A percentile compares a stretch with the other conserved stretches of the same genome.
Conservation (phyloP, 208 protist genomes). For the Entamoeba invadens region DNA sequence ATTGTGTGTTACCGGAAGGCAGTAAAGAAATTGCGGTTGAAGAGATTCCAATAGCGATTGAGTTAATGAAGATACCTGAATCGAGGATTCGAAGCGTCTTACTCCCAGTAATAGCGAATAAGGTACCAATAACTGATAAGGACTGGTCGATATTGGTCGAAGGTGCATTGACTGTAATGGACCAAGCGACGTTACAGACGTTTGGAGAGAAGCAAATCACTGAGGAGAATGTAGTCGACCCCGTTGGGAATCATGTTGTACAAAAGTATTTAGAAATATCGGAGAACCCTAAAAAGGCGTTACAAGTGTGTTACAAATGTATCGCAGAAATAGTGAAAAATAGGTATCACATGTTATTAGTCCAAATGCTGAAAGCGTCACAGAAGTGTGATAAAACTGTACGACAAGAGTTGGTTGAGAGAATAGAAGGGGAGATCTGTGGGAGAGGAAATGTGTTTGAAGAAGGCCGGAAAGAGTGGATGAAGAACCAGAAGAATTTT, state of each 20-base stretch:
- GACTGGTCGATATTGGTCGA: not conserved
- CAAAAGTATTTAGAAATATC: not conserved
- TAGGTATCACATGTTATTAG: not conserved
- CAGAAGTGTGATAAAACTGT: not conserved
- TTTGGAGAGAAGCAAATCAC: not conserved
- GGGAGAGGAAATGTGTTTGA: not conserved
- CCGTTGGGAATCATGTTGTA: not conserved
- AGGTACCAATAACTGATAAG: not conserved
- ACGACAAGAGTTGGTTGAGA: not conserved
- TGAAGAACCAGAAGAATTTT: not conserved
- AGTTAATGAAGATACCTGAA: not conserved
- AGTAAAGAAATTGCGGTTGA: not conserved
- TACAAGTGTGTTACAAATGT: not conserved
- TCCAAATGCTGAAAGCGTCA: not conserved
- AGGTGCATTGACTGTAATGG: not conserved
- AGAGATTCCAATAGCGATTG: not conserved
- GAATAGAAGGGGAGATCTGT: not conserved
- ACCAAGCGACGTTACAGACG: not conserved
- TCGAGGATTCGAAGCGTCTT: not conserved
- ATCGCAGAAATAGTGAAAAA: not conserved
- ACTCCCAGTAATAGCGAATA: not conserved
- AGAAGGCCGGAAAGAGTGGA: not conserved
- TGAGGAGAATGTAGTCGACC: not conserved
- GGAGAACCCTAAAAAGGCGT: not conserved
- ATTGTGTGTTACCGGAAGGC: not conserved